Evolutionary conservation across 768 basidiomycete genomes (phyloP).

Genomic region (Asterophora lycoperdoides): DNA sequence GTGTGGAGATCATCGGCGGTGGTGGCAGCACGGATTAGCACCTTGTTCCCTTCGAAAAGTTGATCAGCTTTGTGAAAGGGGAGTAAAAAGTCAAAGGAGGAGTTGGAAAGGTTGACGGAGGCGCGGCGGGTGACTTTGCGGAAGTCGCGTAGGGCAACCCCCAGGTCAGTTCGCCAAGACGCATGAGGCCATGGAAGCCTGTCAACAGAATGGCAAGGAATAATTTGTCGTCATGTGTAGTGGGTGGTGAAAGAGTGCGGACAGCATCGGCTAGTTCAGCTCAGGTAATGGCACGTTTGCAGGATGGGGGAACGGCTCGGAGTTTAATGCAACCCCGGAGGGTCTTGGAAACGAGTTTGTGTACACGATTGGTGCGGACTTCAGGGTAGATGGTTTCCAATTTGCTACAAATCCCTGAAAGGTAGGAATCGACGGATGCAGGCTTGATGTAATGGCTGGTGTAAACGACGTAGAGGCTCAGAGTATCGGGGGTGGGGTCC

Average conservation of each 20-base stretch:
- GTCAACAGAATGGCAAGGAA: too few species aligned
- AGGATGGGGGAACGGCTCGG: neutral
- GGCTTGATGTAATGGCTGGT: too few species aligned
- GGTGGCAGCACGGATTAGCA: too few species aligned
- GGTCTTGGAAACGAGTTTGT: conserved; percentile 21
- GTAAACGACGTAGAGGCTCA: too few species aligned
- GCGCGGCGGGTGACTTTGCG: neutral
- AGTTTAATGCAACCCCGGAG: conserved; percentile 16
- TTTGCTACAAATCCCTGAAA: conserved; percentile 34
- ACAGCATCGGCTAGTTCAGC: neutral
- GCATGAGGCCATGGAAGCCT: neutral
- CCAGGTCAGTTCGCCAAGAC: conserved; percentile 12
- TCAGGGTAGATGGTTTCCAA: too few species aligned
- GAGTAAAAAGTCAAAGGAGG: too few species aligned
- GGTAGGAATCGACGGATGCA: conserved; percentile 29
- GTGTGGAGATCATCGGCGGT: too few species aligned
- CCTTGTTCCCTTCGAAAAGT: too few species aligned
- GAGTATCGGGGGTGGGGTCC: conserved; percentile 33
- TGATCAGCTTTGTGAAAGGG: too few species aligned
- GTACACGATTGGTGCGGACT: conserved; percentile 16
- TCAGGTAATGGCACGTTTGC: neutral
- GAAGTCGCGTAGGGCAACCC: too few species aligned
- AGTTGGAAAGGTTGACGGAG: neutral
- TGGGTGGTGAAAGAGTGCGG: too few species aligned
- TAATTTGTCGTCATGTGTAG: neutral